Percentiles rank a stretch among this genome's conserved stretches.
Conservation (phyloP, 805 yeast genomes). For the Zygotorulaspora sp. region DNA sequence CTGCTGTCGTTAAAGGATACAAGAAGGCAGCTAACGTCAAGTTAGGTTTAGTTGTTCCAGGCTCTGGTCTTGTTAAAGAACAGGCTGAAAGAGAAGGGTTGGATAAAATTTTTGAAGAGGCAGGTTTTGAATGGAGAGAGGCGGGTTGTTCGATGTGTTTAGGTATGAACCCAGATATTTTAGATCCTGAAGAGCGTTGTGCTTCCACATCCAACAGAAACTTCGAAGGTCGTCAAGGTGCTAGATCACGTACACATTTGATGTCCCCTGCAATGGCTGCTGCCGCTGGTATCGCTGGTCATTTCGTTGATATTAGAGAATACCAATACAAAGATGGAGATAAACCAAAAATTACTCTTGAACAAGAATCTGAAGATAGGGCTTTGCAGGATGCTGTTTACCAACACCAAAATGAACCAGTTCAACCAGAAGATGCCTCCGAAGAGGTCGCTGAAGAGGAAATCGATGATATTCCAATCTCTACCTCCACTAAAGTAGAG, state of each 20-base stretch:
- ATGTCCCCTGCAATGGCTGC: slow-evolving; percentile 99
- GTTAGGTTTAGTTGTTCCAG: slow-evolving; percentile 90
- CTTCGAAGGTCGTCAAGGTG: slow-evolving; percentile 99
- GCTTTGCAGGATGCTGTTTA: slow-evolving; percentile 65
- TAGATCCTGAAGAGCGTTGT: slow-evolving; percentile 93
- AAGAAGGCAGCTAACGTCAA: slow-evolving; percentile 77
- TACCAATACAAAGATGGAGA: slow-evolving; percentile 60
- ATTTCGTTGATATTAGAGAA: slow-evolving; percentile 84
- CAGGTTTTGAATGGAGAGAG: slow-evolving; percentile 98
- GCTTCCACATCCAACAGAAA: slow-evolving; percentile 98
- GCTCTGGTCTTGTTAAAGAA: slow-evolving; percentile 89
- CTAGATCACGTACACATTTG: slow-evolving; percentile 88
- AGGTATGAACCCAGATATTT: slow-evolving; percentile 98
- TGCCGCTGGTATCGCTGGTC: slow-evolving; percentile 92
- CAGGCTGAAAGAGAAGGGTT: slow-evolving; percentile 96
- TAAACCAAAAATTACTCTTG: slow-evolving; percentile 49
- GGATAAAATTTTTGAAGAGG: slow-evolving; percentile 81
- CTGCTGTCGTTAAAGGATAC: slow-evolving; percentile 85
- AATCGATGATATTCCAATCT: slow-evolving; percentile 59
- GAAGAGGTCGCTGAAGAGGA: slow-evolving; percentile 50
- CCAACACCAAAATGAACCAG: slow-evolving; percentile 62
- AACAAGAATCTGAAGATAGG: slow-evolving; percentile 44
- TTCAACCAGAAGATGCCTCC: slow-evolving; percentile 49
- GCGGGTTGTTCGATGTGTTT: slow-evolving; percentile 99
- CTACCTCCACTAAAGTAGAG: slow-evolving; percentile 36